Evolutionary conservation across 805 yeast genomes (phyloP), one percentile per base, ranked within the genome.

Genomic region (Schwanniomyces pseudopolymorphus): DNA sequence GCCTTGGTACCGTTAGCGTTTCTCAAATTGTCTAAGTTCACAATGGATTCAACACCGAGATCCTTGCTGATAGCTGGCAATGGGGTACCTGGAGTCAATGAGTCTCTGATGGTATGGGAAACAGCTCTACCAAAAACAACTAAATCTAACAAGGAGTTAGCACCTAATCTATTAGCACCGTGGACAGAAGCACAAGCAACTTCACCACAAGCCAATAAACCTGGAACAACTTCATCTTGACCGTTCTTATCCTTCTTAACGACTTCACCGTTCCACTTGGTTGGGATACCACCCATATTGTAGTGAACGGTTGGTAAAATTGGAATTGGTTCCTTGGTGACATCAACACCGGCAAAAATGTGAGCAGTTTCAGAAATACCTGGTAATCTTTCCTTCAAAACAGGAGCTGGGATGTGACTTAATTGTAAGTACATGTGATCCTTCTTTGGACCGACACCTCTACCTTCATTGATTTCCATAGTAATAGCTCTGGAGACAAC

Each of bases 221-320:
- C 99, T 63, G 92, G 94, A 52, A 92, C 94, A 57, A 87, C 82
- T 64, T 79, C 82, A 69, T 94, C 99, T 62, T 92, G 83, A 59
- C 99, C 99, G 55, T 80, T 75, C 64, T 81, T 92, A 64, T 87
- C 89, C 60, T 85, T 65, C 40, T 89, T 89, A 53, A 92, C 67
- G 44, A 84, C 97, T 77, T 92, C 97, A 78, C 98, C 99, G 56
- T 85, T 87, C 87, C 89, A 94, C 71, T 86, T 89, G 57, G 99
- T 94, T 70, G 99, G 99, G 57, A 92, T 89, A 84, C 98, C 98
- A 73, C 99, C 99, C 99, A 92, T 92, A 75, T 92, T 92, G 80
- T 94, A 92, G 75, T 92, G 99, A 51, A 94, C 99, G 56, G 99
- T 92, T 60, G 99, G 99, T 59, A 94, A 74, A 60, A 92, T 91